These are phyloP conservation scores for Rhynchosporium secalis DNA, from an alignment of 2,329 filamentous ascomycete species.

Conservation along the genomic window DNA sequence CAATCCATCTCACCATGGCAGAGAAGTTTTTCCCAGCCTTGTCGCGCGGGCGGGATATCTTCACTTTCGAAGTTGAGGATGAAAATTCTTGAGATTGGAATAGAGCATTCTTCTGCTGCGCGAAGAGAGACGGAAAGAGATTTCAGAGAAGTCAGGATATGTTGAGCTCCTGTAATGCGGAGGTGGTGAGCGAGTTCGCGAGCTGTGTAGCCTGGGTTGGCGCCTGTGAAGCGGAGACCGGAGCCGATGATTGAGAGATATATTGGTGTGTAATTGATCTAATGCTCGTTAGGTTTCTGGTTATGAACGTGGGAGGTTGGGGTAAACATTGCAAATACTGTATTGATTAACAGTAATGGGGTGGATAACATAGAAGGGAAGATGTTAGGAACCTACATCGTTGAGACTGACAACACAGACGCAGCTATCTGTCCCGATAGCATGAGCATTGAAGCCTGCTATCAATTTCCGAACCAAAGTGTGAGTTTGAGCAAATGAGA, in stretches of 20 bases:
- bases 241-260: slow-evolving; percentile 34
- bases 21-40: slow-evolving; percentile 28
- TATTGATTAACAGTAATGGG: too few relatives aligned
- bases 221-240: slow-evolving; percentile 33
- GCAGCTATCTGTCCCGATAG: slow-evolving; percentile 33
- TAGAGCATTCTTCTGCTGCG: slow-evolving; percentile 35
- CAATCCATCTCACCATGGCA: slow-evolving; percentile 33
- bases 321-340: background rate
- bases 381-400: slow-evolving; percentile 26
- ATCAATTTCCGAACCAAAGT: slow-evolving; percentile 30
- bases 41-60: slow-evolving; percentile 22
- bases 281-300: background rate
- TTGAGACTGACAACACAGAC: slow-evolving; percentile 38
- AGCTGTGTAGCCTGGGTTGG: slow-evolving; percentile 34
- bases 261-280: slow-evolving; percentile 22
- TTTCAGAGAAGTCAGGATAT: slow-evolving; percentile 34
- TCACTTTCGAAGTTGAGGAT: slow-evolving; percentile 33
- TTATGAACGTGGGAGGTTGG: background rate
- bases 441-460: slow-evolving; percentile 31
- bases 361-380: too few relatives aligned
- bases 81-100: slow-evolving; percentile 31
- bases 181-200: slow-evolving; percentile 37
- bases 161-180: slow-evolving; percentile 30
- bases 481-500: slow-evolving; percentile 30
- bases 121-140: slow-evolving; percentile 25